These are phyloP conservation scores for Macadamia integrifolia DNA, from an alignment of 164 flowering plant species.

Conservation along the genomic window DNA sequence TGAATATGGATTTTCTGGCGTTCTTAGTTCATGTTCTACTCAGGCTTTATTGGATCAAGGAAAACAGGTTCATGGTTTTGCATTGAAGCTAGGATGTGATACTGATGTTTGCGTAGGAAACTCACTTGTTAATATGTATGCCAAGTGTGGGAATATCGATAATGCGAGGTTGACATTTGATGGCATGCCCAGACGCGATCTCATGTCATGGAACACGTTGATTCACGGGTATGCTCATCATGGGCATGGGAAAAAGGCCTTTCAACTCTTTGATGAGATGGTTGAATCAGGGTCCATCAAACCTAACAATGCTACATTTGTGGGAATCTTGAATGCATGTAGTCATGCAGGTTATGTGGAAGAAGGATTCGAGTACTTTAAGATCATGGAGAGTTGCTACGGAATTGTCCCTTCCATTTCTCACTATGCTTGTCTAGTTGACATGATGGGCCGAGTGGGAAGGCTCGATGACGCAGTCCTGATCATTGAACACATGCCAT, in stretches of 20 bases:
- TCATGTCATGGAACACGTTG: conserved; percentile 19
- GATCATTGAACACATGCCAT: conserved; percentile 17
- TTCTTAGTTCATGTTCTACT: conserved; percentile 16
- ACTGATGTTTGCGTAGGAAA: conserved; percentile 16
- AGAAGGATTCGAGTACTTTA: conserved; percentile 10
- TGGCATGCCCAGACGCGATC: conserved; percentile 11
- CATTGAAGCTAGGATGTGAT: conserved; percentile 16
- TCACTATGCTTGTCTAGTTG: conserved; percentile 18
- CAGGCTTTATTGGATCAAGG: conserved; percentile 14
- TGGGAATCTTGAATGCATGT: conserved; percentile 19
- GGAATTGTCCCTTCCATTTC: conserved; percentile 14
- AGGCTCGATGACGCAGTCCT: conserved; percentile 16
- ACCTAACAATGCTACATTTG: conserved; percentile 16
- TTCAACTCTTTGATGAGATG: conserved; percentile 18
- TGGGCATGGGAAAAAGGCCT: conserved; percentile 14
- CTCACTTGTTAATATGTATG: conserved; percentile 19
- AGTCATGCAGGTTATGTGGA: conserved; percentile 19
- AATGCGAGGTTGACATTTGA: conserved; percentile 16
- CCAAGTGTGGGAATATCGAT: conserved; percentile 14
- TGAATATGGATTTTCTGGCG: conserved; percentile 17
- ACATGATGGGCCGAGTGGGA: conserved; percentile 19
- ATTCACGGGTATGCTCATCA: conserved; percentile 23
- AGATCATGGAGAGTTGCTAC: conserved; percentile 11
- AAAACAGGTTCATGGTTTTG: conserved; percentile 13
- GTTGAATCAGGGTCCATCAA: not conserved